These are phyloP conservation scores for Mycena vitilis DNA, from an alignment of 768 basidiomycete species.

Conservation along the genomic window DNA sequence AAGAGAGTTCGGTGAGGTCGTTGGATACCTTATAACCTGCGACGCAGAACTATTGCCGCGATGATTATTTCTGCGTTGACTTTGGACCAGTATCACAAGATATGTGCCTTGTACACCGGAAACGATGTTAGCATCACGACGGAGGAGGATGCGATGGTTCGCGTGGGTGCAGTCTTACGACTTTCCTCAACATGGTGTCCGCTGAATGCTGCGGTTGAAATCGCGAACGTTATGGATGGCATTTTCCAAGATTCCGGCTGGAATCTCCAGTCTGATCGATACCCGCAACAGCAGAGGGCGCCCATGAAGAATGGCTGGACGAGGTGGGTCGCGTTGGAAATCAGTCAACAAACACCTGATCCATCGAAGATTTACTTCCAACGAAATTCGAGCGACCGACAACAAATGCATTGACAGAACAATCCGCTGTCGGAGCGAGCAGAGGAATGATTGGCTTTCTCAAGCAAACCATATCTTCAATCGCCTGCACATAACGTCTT, in stretches of 20 bases:
- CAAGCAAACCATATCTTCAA: conserved; percentile 15
- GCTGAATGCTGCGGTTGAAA: neutral
- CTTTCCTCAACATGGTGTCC: no score
- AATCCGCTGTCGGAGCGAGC: neutral
- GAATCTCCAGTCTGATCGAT: neutral
- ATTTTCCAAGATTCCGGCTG: neutral
- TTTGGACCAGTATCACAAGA: neutral
- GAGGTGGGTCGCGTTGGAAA: neutral
- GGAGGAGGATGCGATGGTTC: no score
- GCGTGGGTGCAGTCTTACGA: no score
- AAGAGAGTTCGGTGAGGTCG: no score
- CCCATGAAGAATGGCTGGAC: conserved; percentile 7
- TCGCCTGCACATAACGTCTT: neutral
- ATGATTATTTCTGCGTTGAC: neutral
- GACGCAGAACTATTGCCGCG: no score
- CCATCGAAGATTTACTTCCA: neutral
- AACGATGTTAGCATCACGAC: no score
- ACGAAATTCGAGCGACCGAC: neutral
- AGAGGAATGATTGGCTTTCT: neutral
- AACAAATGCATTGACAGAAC: neutral
- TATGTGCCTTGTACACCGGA: neutral
- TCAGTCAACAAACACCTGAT: no score
- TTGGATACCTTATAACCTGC: no score
- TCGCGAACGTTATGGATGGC: neutral
- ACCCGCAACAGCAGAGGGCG: no score